A percentile compares a stretch with the other conserved stretches of the same genome.
Conservation (phyloP, 805 yeast species). For the Candida peoriensis region DNA sequence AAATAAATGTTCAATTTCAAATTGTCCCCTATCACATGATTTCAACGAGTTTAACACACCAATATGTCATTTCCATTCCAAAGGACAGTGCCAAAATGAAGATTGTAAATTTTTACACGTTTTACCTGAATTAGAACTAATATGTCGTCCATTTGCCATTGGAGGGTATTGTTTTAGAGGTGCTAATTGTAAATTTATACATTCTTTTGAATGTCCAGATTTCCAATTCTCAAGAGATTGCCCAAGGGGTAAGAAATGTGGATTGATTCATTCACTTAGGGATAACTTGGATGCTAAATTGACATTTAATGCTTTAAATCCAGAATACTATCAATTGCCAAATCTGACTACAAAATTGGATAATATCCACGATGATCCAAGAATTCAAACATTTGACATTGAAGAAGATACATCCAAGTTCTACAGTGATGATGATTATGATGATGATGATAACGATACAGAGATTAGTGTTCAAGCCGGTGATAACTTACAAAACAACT, state of each 20-base stretch:
- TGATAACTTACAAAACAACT: slow-evolving; percentile 17
- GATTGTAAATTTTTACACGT: slow-evolving; percentile 50
- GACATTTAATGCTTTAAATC: slow-evolving; percentile 16
- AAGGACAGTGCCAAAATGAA: slow-evolving; percentile 41
- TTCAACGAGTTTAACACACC: slow-evolving; percentile 58
- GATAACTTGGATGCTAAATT: slow-evolving; percentile 20
- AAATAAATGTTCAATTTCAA: slow-evolving; percentile 39
- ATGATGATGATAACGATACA: slow-evolving; percentile 18
- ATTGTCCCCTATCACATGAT: slow-evolving; percentile 54
- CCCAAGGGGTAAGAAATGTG: slow-evolving; percentile 46
- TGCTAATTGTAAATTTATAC: slow-evolving; percentile 48
- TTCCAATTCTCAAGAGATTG: slow-evolving; percentile 58
- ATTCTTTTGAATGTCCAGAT: slow-evolving; percentile 66
- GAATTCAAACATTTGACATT: slow-evolving; percentile 19
- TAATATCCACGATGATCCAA: slow-evolving; percentile 18
- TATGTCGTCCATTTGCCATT: slow-evolving; percentile 64
- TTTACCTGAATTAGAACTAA: slow-evolving; percentile 35
- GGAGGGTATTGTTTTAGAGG: slow-evolving; percentile 70
- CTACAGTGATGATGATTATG: slow-evolving; percentile 21
- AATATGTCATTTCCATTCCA: slow-evolving; percentile 47
- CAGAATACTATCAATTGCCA: slow-evolving; percentile 19
- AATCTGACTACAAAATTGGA: slow-evolving; percentile 13
- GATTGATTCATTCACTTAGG: slow-evolving; percentile 42
- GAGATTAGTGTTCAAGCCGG: slow-evolving; percentile 3
- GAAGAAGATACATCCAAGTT: slow-evolving; percentile 10